Conservation (phyloP, 2,329 filamentous ascomycete genomes). For the Cladophialophora chaetospira region DNA sequence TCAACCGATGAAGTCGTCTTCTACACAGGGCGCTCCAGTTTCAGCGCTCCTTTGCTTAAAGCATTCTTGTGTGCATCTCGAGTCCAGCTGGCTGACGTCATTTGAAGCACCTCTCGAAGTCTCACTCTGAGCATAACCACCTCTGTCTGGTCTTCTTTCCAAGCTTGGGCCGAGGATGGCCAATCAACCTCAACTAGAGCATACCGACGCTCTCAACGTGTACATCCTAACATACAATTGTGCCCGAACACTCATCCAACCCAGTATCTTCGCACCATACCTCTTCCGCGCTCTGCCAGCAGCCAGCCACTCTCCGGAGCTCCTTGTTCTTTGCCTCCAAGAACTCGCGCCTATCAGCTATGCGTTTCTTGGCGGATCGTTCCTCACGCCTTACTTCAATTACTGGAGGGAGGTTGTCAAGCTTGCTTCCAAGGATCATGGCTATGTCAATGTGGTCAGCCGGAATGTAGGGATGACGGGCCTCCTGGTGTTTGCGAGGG, state of each 20-base stretch:
- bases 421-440: constrained; percentile 51
- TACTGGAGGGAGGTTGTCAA: constrained; percentile 72
- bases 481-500: constrained; percentile 78
- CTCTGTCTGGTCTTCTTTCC: too few relatives aligned
- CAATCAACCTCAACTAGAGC: background rate
- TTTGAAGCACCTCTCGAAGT: too few relatives aligned
- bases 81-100: too few relatives aligned
- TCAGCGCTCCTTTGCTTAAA: too few relatives aligned
- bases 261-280: constrained; percentile 69
- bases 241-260: constrained; percentile 69
- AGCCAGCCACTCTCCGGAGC: constrained; percentile 60
- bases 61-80: too few relatives aligned
- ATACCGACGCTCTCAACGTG: constrained; percentile 14
- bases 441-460: constrained; percentile 69
- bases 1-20: too few relatives aligned
- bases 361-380: constrained; percentile 81
- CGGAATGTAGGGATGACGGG: constrained; percentile 87
- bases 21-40: too few relatives aligned
- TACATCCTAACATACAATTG: constrained; percentile 91
- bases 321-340: constrained; percentile 73
- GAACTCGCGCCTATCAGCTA: constrained; percentile 84
- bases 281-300: constrained; percentile 62
- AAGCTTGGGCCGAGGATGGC: background rate
- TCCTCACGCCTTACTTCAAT: constrained; percentile 73
- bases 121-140: too few relatives aligned